These are phyloP conservation scores for Gyromitra esculenta DNA, from an alignment of 2,329 filamentous ascomycete genomes.

Conservation along the genomic window DNA sequence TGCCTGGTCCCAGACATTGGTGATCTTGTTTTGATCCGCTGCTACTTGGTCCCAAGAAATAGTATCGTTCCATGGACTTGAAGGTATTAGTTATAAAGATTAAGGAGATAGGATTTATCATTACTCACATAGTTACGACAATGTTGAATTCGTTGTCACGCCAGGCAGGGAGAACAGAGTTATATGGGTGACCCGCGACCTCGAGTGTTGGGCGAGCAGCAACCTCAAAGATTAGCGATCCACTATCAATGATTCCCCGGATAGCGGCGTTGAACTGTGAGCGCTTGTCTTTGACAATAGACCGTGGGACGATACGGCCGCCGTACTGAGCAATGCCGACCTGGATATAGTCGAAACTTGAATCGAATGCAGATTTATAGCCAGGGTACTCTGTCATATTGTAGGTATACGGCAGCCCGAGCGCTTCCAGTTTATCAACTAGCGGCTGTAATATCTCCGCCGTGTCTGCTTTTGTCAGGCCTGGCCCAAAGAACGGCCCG, in stretches of 20 bases:
- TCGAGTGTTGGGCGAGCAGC: conserved; percentile 28
- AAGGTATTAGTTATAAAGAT: background rate
- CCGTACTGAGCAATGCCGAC: conserved; percentile 62
- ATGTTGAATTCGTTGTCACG: conserved; percentile 55
- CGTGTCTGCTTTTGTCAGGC: conserved; percentile 61
- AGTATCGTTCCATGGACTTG: conserved; percentile 59
- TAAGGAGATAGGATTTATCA: conserved; percentile 53
- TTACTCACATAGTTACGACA: conserved; percentile 58
- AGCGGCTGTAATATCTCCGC: conserved; percentile 60
- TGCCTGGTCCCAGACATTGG: conserved; percentile 44
- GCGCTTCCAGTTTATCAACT: conserved; percentile 59
- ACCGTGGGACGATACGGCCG: conserved; percentile 58
- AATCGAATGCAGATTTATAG: conserved; percentile 60
- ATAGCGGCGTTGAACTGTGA: conserved; percentile 51
- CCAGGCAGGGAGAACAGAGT: conserved; percentile 29
- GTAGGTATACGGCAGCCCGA: conserved; percentile 52
- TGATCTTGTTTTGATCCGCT: conserved; percentile 58
- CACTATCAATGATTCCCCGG: conserved; percentile 59
- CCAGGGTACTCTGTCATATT: conserved; percentile 61
- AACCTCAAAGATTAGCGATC: conserved; percentile 55
- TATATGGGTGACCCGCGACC: conserved; percentile 24
- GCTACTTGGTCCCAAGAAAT: conserved; percentile 58
- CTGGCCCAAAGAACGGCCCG: conserved; percentile 61
- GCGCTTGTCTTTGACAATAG: background rate
- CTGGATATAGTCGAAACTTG: conserved; percentile 61